Percentiles rank a stretch among this genome's conserved stretches.
Evolutionary conservation across 2,329 filamentous ascomycete genomes (phyloP).

Genomic region (Verticillium klebahnii): DNA sequence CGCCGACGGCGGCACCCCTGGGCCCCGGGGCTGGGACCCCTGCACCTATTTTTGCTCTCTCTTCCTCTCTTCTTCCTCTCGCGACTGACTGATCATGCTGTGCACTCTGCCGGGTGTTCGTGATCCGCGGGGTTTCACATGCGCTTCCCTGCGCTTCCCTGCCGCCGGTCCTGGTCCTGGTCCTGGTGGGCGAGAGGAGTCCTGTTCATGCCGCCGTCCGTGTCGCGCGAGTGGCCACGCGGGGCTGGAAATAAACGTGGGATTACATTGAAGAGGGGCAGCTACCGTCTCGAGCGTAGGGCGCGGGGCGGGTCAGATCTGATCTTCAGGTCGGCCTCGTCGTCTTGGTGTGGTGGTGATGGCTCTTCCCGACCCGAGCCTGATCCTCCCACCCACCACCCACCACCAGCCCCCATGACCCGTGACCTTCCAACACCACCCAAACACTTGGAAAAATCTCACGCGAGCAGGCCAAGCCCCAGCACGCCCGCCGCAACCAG

Average conservation of each 20-base stretch:
- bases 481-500: constrained; percentile 2
- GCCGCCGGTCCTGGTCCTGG: not conserved
- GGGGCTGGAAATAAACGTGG: not conserved
- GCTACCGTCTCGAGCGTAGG: not conserved
- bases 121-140: not conserved
- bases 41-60: not conserved
- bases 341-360: not conserved
- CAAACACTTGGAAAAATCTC: not conserved
- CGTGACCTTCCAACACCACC: not conserved
- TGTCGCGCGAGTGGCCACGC: not conserved
- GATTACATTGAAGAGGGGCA: not conserved
- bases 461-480: not conserved
- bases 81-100: too few relatives aligned
- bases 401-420: not conserved
- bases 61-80: not conserved
- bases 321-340: not conserved
- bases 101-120: not conserved
- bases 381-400: too few relatives aligned
- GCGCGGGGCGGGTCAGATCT: not conserved
- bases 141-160: not conserved
- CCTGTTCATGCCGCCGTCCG: not conserved
- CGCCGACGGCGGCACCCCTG: not conserved
- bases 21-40: not conserved
- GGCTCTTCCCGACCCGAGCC: too few relatives aligned
- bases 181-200: not conserved